phyloP scores from a whole-genome alignment of 192 early-diverging fungal species.

The Bifiguratus adelaidae region DNA sequence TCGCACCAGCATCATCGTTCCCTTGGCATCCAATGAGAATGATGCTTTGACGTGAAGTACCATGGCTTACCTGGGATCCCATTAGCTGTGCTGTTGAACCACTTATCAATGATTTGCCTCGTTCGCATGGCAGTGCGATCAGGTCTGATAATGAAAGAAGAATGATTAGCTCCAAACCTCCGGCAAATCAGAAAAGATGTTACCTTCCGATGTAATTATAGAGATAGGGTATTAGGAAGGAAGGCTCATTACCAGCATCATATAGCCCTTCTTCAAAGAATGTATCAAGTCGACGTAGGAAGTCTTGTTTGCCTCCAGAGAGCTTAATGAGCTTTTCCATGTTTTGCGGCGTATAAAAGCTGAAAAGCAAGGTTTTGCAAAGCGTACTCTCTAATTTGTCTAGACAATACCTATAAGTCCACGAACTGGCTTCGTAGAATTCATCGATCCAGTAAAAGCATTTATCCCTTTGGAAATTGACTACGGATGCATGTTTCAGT shows the following conservation, averaged over 20 bases:
- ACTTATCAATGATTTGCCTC: neutral
- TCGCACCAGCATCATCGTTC: slow-evolving; percentile 17
- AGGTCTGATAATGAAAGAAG: neutral
- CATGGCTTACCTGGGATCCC: slow-evolving; percentile 6
- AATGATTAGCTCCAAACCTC: too few relatives aligned
- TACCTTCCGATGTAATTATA: slow-evolving; percentile 19
- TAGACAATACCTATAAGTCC: neutral
- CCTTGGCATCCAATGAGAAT: slow-evolving; percentile 1
- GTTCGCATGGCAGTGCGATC: neutral
- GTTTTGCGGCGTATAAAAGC: slow-evolving; percentile 23
- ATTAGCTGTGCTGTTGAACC: neutral
- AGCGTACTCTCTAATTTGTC: too few relatives aligned
- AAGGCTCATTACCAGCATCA: slow-evolving; percentile 20
- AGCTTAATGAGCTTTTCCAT: slow-evolving; percentile 8
- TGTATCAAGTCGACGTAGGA: slow-evolving; percentile 11
- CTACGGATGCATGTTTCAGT: neutral
- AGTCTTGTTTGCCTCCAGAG: slow-evolving; percentile 13
- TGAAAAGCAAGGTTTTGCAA: slow-evolving; percentile 18
- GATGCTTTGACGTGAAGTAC: neutral
- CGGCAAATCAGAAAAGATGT: too few relatives aligned
- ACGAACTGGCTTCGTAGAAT: slow-evolving; percentile 17
- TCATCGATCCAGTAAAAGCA: slow-evolving; percentile 1
- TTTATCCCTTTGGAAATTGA: neutral
- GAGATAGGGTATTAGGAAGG: slow-evolving; percentile 16
- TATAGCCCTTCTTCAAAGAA: slow-evolving; percentile 14